Evolutionary conservation across 1,284 basidiomycete genomes (phyloP).

Genomic region (Phlebopus sp.): DNA sequence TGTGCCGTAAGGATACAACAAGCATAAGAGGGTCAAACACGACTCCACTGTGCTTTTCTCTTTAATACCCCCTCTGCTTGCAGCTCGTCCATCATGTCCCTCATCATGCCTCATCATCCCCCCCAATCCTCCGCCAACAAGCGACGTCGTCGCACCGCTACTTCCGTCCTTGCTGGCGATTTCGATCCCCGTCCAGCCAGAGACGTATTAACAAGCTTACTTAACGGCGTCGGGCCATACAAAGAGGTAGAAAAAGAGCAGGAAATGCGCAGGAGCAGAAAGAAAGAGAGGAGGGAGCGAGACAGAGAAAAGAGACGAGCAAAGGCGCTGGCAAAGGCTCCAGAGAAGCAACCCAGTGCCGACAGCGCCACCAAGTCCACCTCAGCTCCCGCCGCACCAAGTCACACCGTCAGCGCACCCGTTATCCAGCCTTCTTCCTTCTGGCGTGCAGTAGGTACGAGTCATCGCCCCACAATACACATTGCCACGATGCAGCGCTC

Average conservation of each 20-base stretch:
- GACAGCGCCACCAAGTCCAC: constrained; percentile 19
- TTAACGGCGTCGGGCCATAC: constrained; percentile 70
- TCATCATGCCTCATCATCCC: constrained; percentile 36
- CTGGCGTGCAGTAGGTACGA: constrained; percentile 61
- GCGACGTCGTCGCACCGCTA: constrained; percentile 65
- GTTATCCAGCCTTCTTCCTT: constrained; percentile 44
- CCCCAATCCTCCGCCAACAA: constrained; percentile 37
- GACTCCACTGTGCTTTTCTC: constrained; percentile 30
- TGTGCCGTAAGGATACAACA: constrained; percentile 36
- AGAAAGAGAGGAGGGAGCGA: constrained; percentile 49
- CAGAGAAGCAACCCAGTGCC: constrained; percentile 24
- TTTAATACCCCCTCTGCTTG: constrained; percentile 14
- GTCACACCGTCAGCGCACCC: constrained; percentile 21
- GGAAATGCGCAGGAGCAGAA: constrained; percentile 45
- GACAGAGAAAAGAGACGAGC: constrained; percentile 40
- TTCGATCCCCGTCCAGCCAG: constrained; percentile 64
- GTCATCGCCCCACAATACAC: constrained; percentile 63
- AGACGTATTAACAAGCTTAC: constrained; percentile 72
- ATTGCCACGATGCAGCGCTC: constrained; percentile 65
- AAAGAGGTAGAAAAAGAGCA: constrained; percentile 59
- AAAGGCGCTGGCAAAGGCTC: constrained; percentile 9
- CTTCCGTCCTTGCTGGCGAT: constrained; percentile 66
- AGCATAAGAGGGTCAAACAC: constrained; percentile 35
- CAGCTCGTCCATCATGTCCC: constrained; percentile 22
- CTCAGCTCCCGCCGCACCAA: constrained; percentile 22